Base-by-base conservation (phyloP, 148 eudicot species). In the Polygonum maritimum region DNA sequence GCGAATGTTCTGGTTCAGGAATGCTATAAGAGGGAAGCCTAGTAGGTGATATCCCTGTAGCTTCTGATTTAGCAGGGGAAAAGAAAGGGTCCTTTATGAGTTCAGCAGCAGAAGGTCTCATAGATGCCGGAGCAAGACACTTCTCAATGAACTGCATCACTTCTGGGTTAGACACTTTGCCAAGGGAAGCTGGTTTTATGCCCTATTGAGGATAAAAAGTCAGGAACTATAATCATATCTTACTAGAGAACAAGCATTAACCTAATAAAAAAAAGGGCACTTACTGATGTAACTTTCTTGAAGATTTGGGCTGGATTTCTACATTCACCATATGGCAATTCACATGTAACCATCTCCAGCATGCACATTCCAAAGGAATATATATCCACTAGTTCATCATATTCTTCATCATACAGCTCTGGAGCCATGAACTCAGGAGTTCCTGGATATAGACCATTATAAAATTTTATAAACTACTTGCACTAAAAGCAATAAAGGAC, bases 351-450 rank as follows among this genome's bases (percentile, higher is more conserved):
- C 86, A 94, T 77, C 87, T 94, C 97, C 60, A 91, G 82, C 82
- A 94, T 81, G 80, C 98, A 94, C 97, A 94, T 86, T 22, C 98
- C 98, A 54, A 94, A 94, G 15, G 97, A 85, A 89, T 94, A 94
- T 76, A 90, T 79, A 79, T 94, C 97, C 11, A 94, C 93, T 62
- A 91, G 88, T 81, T 89, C 90, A 77, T 87, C 82, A 78, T 94
- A 94, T 69, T 89, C 89, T 71, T 91, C 98, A 5, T 94, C 95
- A 80, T 88, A 91, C n/a, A 94, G 88, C 83, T 91, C 97, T 2
- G 98, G 98, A 54, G 98, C 98, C 97, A 94, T 94, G 82, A 91
- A 94, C 77, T 90, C 98, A 67, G 98, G 97, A 39, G 98, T 94
- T 70, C 97, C 97, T 89, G 82, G 16, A 6, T 52, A 12, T 48